Evolutionary conservation across 163 green algal genomes (phyloP).

Genomic region (Prototheca cutis): DNA sequence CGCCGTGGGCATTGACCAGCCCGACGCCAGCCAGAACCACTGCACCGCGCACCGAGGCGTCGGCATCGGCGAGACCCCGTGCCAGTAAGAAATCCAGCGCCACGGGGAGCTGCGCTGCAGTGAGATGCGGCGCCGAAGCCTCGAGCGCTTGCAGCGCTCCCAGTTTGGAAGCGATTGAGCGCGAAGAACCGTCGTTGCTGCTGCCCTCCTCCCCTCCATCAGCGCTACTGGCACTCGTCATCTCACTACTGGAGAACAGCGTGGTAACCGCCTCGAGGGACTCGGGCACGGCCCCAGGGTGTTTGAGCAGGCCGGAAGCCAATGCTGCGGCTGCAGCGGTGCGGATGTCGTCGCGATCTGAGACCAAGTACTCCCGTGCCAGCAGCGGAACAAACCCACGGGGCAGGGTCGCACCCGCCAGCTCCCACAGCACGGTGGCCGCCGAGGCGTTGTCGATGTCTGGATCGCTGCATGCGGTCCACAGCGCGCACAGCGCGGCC

Average conservation of each 20-base stretch:
- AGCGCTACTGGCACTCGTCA: no score
- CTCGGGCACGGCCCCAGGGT: neutral
- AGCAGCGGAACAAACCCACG: constrained; percentile 15
- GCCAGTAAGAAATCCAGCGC: constrained; percentile 68
- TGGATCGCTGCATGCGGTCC: constrained; percentile 56
- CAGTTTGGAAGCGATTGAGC: no score
- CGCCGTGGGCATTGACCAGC: constrained; percentile 63
- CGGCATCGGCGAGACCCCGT: constrained; percentile 26
- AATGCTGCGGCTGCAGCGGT: constrained; percentile 43
- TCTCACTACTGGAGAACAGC: no score
- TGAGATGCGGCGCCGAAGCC: constrained; percentile 35
- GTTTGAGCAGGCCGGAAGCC: constrained; percentile 22
- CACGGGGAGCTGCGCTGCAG: constrained; percentile 26
- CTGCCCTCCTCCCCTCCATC: no score
- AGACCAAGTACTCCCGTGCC: constrained; percentile 10
- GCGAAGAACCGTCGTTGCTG: no score
- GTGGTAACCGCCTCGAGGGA: constrained; percentile 41
- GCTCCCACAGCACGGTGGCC: constrained; percentile 46
- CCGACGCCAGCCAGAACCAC: constrained; percentile 54
- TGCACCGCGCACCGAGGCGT: constrained; percentile 38
- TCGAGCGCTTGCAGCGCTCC: constrained; percentile 41
- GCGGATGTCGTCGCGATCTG: constrained; percentile 36
- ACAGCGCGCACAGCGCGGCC: constrained; percentile 46
- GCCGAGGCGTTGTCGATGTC: constrained; percentile 46
- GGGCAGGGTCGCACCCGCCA: constrained; percentile 7